These are phyloP conservation scores for Fraxinus floribunda DNA, from an alignment of 305 asterid genomes.

Conservation along the genomic window DNA sequence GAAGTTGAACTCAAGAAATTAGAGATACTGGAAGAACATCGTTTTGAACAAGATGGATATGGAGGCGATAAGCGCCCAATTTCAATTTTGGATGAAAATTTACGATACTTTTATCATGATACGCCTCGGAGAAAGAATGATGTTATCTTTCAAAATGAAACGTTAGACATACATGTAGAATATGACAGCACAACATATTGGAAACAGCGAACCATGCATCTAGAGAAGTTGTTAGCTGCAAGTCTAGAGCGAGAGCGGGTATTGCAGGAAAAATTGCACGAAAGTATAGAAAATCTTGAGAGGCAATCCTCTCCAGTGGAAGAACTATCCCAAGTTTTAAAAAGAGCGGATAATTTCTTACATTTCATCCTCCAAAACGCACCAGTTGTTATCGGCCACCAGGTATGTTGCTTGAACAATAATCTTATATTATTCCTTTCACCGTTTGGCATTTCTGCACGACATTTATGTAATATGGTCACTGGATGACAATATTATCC, in stretches of 20 bases:
- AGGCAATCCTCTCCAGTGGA: slow-evolving; percentile 85
- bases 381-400: slow-evolving; percentile 94
- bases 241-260: slow-evolving; percentile 57
- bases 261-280: slow-evolving; percentile 63
- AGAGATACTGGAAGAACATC: slow-evolving; percentile 79
- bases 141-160: slow-evolving; percentile 41
- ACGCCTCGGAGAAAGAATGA: slow-evolving; percentile 52
- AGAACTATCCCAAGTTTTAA: slow-evolving; percentile 70
- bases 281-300: slow-evolving; percentile 78
- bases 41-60: slow-evolving; percentile 69
- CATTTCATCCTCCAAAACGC: slow-evolving; percentile 94
- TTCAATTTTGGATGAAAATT: slow-evolving; percentile 69
- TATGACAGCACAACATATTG: slow-evolving; percentile 64
- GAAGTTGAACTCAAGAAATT: slow-evolving; percentile 87
- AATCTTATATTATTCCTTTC: background rate
- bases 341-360: slow-evolving; percentile 82
- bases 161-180: slow-evolving; percentile 65
- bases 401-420: slow-evolving; percentile 39
- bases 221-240: slow-evolving; percentile 72
- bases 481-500: background rate
- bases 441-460: background rate
- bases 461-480: background rate
- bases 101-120: slow-evolving; percentile 56
- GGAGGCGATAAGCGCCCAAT: slow-evolving; percentile 83
- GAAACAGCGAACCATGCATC: slow-evolving; percentile 63